Conservation (phyloP, 805 yeast genomes). For the Wickerhamomyces bovis region DNA sequence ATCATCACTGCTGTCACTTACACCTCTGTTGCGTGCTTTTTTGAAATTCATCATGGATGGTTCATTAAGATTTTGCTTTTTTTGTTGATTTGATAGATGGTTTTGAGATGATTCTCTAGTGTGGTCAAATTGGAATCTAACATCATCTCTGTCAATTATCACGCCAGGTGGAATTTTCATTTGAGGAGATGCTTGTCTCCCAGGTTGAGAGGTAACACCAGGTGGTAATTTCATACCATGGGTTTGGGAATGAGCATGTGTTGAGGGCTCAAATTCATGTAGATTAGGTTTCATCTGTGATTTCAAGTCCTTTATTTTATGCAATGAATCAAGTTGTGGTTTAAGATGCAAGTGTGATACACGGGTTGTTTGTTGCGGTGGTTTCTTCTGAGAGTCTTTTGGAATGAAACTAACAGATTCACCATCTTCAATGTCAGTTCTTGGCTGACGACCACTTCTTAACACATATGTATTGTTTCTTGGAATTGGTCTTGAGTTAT, state of each 20-base stretch:
- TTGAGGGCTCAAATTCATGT: background rate
- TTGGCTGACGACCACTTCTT: conserved; percentile 14
- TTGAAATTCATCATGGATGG: background rate
- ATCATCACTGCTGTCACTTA: background rate
- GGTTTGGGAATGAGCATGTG: background rate
- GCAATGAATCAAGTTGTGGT: background rate
- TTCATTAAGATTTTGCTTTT: background rate
- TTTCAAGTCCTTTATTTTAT: background rate
- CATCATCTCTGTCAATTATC: background rate
- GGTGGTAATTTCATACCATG: background rate
- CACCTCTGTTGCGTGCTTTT: background rate
- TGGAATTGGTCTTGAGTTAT: background rate
- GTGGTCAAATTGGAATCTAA: no score
- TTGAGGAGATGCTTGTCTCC: background rate
- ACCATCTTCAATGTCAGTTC: conserved; percentile 6
- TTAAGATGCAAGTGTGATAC: background rate
- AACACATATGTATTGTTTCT: background rate
- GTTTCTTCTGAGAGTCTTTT: background rate
- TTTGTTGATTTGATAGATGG: background rate
- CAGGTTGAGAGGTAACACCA: background rate
- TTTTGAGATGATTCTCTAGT: no score
- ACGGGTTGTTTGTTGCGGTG: background rate
- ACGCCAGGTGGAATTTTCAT: background rate
- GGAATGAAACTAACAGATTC: conserved; percentile 3
- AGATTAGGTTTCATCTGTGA: background rate